These are phyloP conservation scores for Claviceps cyperi DNA, from an alignment of 2,329 filamentous ascomycete genomes.

Conservation along the genomic window DNA sequence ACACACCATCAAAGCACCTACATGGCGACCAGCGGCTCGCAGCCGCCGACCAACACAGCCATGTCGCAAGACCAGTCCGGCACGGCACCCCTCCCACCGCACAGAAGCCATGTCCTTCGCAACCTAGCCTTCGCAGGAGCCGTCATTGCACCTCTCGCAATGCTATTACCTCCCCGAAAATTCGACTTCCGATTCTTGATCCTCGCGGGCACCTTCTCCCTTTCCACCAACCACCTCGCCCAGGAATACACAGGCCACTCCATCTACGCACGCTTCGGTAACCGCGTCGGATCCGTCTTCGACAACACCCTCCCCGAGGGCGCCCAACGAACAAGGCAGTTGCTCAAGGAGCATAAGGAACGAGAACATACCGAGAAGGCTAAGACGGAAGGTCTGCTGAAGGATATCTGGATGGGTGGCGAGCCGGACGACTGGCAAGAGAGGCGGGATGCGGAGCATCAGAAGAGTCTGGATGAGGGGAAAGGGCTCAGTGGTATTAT, in stretches of 20 bases:
- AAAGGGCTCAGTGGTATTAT: slow-evolving; percentile 43
- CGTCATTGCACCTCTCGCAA: slow-evolving; percentile 30
- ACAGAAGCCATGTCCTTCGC: slow-evolving; percentile 25
- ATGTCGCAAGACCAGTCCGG: slow-evolving; percentile 16
- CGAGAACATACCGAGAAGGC: slow-evolving; percentile 22
- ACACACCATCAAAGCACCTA: too few species aligned
- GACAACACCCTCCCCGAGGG: slow-evolving; percentile 42
- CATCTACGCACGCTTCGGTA: slow-evolving; percentile 31
- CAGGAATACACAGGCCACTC: slow-evolving; percentile 43
- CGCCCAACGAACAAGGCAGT: slow-evolving; percentile 31
- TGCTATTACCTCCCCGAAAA: slow-evolving; percentile 37
- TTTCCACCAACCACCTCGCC: slow-evolving; percentile 39
- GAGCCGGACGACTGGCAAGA: slow-evolving; percentile 40
- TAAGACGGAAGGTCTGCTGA: slow-evolving; percentile 20
- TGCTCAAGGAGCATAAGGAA: slow-evolving; percentile 32
- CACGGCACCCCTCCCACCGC: slow-evolving; percentile 17
- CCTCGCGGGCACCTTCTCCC: slow-evolving; percentile 34
- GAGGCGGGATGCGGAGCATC: slow-evolving; percentile 36
- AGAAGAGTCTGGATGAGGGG: slow-evolving; percentile 38
- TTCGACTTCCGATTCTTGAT: slow-evolving; percentile 35
- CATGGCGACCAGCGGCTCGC: too few species aligned
- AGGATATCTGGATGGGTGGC: slow-evolving; percentile 43
- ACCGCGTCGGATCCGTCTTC: slow-evolving; percentile 29
- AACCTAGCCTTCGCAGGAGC: slow-evolving; percentile 33
- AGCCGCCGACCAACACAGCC: not conserved